Conservation (phyloP, 139 green algal species). For the Eudorina sp. region DNA sequence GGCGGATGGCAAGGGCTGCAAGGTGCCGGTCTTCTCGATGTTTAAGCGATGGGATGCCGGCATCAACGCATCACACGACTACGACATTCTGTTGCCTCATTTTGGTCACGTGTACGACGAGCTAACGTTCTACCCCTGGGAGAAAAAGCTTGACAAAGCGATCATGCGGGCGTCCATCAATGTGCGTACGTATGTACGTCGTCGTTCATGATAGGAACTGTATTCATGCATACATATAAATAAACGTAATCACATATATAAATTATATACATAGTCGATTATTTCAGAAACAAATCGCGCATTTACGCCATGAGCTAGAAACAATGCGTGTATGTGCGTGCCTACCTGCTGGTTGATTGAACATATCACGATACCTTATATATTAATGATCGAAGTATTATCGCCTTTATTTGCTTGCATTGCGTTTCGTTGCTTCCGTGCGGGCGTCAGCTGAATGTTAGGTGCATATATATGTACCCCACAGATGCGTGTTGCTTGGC, state of each 20-base stretch:
- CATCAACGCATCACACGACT: neutral
- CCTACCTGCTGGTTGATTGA: no score
- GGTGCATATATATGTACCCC: neutral
- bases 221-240: neutral
- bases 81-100: slow-evolving; percentile 60
- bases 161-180: slow-evolving; percentile 58
- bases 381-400: neutral
- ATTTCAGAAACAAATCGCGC: neutral
- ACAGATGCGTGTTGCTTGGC: neutral
- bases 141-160: slow-evolving; percentile 50
- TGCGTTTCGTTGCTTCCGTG: neutral
- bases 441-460: neutral
- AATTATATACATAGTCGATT: neutral
- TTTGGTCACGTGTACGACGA: slow-evolving; percentile 59
- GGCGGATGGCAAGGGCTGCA: neutral
- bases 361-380: neutral
- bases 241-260: neutral
- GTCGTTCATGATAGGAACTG: neutral
- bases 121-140: slow-evolving; percentile 42
- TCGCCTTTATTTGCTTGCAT: neutral
- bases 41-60: slow-evolving; percentile 46
- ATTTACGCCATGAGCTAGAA: no score
- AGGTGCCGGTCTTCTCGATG: slow-evolving; percentile 25
- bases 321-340: no score
- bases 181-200: slow-evolving; percentile 40